Evolutionary conservation across 1,284 basidiomycete species (phyloP).

Genomic region (Somion occarium): DNA sequence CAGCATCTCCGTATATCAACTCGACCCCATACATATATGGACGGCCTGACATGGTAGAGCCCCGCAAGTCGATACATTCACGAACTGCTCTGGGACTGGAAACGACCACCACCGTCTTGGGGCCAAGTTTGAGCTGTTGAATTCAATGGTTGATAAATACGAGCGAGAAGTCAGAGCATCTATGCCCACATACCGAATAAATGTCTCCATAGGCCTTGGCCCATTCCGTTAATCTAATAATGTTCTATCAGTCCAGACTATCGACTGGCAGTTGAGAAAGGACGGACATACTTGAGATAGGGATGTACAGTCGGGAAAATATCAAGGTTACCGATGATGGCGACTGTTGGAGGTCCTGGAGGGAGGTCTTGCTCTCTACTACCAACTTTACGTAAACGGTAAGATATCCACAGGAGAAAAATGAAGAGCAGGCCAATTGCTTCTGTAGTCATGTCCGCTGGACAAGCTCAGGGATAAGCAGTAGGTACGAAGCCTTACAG

Average conservation of each 20-base stretch:
- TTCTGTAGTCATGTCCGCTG: too few relatives aligned
- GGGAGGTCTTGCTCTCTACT: constrained; percentile 14
- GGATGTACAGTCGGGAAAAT: constrained; percentile 18
- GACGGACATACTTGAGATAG: constrained; percentile 9
- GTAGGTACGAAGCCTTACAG: too few relatives aligned
- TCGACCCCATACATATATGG: constrained; percentile 21
- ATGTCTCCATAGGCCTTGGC: constrained; percentile 7
- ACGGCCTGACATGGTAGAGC: constrained; percentile 14
- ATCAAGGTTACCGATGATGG: constrained; percentile 26
- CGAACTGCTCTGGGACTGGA: constrained; percentile 22
- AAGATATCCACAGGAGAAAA: too few relatives aligned
- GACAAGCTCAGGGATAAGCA: too few relatives aligned
- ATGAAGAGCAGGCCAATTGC: too few relatives aligned
- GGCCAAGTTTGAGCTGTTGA: constrained; percentile 20
- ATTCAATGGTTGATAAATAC: too few relatives aligned
- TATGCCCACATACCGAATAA: constrained; percentile 6
- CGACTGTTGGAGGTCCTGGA: constrained; percentile 28
- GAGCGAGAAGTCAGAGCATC: too few relatives aligned
- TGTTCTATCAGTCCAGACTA: too few relatives aligned
- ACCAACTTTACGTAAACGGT: neutral
- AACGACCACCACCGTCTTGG: constrained; percentile 24
- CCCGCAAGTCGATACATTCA: constrained; percentile 26
- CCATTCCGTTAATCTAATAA: constrained; percentile 6
- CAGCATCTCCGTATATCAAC: constrained; percentile 18
- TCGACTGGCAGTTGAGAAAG: too few relatives aligned